These are phyloP conservation scores for Trichoderma erinaceum DNA, from an alignment of 495 filamentous ascomycete species.

Conservation along the genomic window DNA sequence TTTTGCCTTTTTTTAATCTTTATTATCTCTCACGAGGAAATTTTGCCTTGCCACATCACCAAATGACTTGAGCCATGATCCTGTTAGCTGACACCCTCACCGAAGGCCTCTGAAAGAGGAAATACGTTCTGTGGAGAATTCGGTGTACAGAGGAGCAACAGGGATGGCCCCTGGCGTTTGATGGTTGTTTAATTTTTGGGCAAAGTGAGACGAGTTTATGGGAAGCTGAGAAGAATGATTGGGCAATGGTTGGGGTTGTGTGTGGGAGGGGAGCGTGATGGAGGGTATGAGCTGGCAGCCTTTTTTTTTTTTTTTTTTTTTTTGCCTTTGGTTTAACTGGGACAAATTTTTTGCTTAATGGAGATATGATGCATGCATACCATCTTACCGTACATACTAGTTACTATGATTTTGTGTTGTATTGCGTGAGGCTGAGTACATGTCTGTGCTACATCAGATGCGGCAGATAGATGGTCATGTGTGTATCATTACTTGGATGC, in stretches of 20 bases:
- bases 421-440: neutral
- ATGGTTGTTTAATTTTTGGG: neutral
- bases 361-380: no score
- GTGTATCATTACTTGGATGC: neutral
- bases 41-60: no score
- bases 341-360: no score
- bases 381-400: no score
- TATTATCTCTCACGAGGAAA: no score
- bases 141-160: neutral
- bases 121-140: neutral
- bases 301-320: neutral
- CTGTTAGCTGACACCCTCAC: no score
- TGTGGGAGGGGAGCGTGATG: neutral
- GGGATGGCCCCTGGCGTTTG: neutral
- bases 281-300: neutral
- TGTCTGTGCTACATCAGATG: neutral
- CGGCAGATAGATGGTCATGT: neutral
- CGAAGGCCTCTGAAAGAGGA: neutral
- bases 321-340: no score
- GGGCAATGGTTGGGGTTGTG: neutral
- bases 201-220: neutral
- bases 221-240: neutral
- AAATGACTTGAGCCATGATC: no score
- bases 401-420: no score
- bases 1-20: neutral